These are phyloP conservation scores for Coemansia asiatica DNA, from an alignment of 192 early-diverging fungal genomes.

Conservation along the genomic window DNA sequence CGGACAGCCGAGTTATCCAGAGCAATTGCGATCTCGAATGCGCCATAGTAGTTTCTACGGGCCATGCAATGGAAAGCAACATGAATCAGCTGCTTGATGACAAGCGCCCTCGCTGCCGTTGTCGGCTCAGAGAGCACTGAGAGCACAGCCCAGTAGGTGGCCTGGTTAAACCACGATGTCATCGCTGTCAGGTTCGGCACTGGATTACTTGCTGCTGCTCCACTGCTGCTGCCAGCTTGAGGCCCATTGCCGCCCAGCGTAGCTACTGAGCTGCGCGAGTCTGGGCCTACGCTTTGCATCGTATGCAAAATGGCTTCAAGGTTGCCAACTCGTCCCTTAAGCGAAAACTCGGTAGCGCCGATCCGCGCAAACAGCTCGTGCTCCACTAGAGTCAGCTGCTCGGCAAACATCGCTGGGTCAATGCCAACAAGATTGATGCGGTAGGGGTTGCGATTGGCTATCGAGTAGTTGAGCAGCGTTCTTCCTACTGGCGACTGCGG, in stretches of 20 bases:
- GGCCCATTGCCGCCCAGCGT: conserved; percentile 14
- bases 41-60: conserved; percentile 56
- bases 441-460: conserved; percentile 53
- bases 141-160: conserved; percentile 56
- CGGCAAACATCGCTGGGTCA: conserved; percentile 66
- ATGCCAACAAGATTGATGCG: conserved; percentile 44
- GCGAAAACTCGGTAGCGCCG: conserved; percentile 64
- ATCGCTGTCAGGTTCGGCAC: conserved; percentile 51
- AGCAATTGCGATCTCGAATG: conserved; percentile 57
- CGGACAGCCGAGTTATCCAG: conserved; percentile 55
- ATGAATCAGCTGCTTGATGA: conserved; percentile 53
- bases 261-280: conserved; percentile 29
- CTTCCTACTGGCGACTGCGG: conserved; percentile 50
- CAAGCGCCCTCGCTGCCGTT: conserved; percentile 40
- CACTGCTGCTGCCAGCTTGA: conserved; percentile 5
- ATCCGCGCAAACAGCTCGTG: conserved; percentile 68
- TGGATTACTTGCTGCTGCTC: conserved; percentile 24
- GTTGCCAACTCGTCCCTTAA: conserved; percentile 52
- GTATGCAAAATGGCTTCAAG: conserved; percentile 51
- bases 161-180: conserved; percentile 58
- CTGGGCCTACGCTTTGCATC: conserved; percentile 41
- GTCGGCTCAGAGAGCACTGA: conserved; percentile 49
- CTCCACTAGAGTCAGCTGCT: conserved; percentile 77
- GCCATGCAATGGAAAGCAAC: conserved; percentile 57
- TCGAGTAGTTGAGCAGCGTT: conserved; percentile 46